These are phyloP conservation scores for Lanmaoa pseudosensibilis DNA, from an alignment of 768 basidiomycete genomes.

Conservation along the genomic window DNA sequence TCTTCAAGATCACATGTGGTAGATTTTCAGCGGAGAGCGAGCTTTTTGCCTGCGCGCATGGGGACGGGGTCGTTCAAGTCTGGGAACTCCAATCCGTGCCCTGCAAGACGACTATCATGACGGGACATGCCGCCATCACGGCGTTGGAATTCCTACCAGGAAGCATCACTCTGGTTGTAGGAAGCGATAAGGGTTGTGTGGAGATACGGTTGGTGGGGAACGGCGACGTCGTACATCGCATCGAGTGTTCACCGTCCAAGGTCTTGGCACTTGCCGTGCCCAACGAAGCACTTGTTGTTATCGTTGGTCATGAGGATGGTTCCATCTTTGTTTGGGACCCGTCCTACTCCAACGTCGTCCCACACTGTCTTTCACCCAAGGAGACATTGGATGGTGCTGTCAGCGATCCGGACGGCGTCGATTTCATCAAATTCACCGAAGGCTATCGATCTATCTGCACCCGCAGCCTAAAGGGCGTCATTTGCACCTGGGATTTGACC, in stretches of 20 bases:
- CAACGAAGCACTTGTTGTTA: conserved; percentile 8
- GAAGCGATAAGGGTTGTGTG: conserved; percentile 12
- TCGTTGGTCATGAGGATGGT: conserved; percentile 13
- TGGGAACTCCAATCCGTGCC: conserved; percentile 16
- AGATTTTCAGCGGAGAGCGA: conserved; percentile 16
- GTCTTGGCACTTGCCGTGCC: conserved; percentile 14
- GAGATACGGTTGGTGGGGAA: conserved; percentile 17
- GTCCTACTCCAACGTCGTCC: not conserved
- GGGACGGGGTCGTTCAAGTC: conserved; percentile 14
- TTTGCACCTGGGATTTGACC: conserved; percentile 17
- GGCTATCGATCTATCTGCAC: conserved; percentile 7
- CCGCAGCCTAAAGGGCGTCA: conserved; percentile 14
- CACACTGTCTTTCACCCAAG: conserved; percentile 9
- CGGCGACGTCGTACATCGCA: conserved; percentile 8
- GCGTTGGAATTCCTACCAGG: conserved; percentile 16
- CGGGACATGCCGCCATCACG: conserved; percentile 12
- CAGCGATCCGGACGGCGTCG: not conserved
- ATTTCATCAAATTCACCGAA: conserved; percentile 14
- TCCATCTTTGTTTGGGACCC: conserved; percentile 13
- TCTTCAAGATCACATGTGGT: conserved; percentile 12
- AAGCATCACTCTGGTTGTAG: conserved; percentile 2
- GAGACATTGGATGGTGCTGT: not conserved
- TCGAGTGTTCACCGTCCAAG: conserved; percentile 4
- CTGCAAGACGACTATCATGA: conserved; percentile 1
- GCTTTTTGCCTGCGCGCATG: conserved; percentile 12